Base-by-base conservation (phyloP, 495 filamentous ascomycete genomes). In the Penicillium steckii region DNA sequence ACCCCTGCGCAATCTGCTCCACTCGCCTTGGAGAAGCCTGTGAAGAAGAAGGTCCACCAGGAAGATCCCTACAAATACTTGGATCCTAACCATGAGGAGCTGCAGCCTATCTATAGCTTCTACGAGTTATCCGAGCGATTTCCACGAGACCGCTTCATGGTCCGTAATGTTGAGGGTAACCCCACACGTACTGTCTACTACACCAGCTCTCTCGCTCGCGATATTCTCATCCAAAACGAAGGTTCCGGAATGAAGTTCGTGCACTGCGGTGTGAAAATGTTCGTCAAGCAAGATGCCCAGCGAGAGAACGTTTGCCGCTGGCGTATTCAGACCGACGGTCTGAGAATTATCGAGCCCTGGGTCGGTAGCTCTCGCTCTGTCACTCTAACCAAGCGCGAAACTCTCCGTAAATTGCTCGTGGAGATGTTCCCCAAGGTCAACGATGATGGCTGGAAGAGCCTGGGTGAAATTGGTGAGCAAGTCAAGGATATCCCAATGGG, bases 221-320 rank as follows among this genome's bases (percentile, higher is more conserved):
- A 89, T 54, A 95, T 98, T 46, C 79, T 98, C 2, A 73, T 71
- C 7, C 69, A 80, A 46, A 98, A 97, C 65, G 90, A 96, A 67
- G 88, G 88, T 21, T 85, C 85, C 12, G 90, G 91, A 22, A 85
- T 97, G 69, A 95, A 91, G 70, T 97, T 98, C 65, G 86, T 97
- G 32, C 94, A 98, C 70, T 91, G 88, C 51, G 94, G 94, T 53
- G 90, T 98, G 23, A 95, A 95, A 74, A 96, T 97, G 85, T 97
- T 96, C 68, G 90, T 97, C 69, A 94, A 93, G 73, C 94, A 98
- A 63, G 92, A 97, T 60, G 88, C 88, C 0, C 93, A 96, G 57
- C 85, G 82, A 22, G 82, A 80, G 37, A 86, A 88, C 35, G 87
- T 92, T 17, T 95, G 91, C 74, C 80, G 84, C 29, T 98, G 94